phyloP scores from a whole-genome alignment of 2,329 filamentous ascomycete genomes.

The Akanthomyces uredinophilus region DNA sequence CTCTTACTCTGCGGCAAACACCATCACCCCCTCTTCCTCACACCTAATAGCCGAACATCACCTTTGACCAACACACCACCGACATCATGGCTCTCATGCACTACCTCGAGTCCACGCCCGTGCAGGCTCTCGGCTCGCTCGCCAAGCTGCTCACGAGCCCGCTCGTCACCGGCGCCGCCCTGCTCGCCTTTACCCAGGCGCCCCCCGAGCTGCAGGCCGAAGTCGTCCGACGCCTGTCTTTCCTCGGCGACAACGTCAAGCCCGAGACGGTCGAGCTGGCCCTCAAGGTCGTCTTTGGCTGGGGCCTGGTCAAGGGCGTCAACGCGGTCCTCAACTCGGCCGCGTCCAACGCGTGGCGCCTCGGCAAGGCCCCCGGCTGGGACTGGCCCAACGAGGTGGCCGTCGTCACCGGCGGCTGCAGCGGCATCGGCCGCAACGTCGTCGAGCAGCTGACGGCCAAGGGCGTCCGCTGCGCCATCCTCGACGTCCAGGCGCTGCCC shows the following conservation, averaged over 20 bases:
- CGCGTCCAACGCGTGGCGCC: slow-evolving; percentile 9
- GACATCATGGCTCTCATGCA: background rate
- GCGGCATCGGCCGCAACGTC: slow-evolving; percentile 60
- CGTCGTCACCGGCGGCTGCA: slow-evolving; percentile 63
- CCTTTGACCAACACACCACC: background rate
- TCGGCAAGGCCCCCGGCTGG: slow-evolving; percentile 32
- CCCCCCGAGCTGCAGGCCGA: slow-evolving; percentile 12
- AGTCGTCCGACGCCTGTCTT: slow-evolving; percentile 11
- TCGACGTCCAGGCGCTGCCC: slow-evolving; percentile 46
- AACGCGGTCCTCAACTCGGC: slow-evolving; percentile 12
- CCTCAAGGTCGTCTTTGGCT: slow-evolving; percentile 12
- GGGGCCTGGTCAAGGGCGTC: slow-evolving; percentile 6
- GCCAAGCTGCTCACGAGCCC: slow-evolving; percentile 16
- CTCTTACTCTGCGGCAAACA: background rate
- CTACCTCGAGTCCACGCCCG: slow-evolving; percentile 17
- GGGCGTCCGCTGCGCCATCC: slow-evolving; percentile 57
- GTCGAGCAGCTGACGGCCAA: slow-evolving; percentile 54
- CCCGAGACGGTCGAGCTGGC: slow-evolving; percentile 7
- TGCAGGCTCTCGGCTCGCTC: slow-evolving; percentile 13
- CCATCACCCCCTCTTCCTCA: background rate
- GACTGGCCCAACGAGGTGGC: slow-evolving; percentile 61
- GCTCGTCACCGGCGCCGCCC: slow-evolving; percentile 17
- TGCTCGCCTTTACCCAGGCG: slow-evolving; percentile 15
- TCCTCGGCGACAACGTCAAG: slow-evolving; percentile 6
- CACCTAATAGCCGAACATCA: background rate